phyloP scores from a whole-genome alignment of 208 protist species.

The Trypanosoma melophagium region DNA sequence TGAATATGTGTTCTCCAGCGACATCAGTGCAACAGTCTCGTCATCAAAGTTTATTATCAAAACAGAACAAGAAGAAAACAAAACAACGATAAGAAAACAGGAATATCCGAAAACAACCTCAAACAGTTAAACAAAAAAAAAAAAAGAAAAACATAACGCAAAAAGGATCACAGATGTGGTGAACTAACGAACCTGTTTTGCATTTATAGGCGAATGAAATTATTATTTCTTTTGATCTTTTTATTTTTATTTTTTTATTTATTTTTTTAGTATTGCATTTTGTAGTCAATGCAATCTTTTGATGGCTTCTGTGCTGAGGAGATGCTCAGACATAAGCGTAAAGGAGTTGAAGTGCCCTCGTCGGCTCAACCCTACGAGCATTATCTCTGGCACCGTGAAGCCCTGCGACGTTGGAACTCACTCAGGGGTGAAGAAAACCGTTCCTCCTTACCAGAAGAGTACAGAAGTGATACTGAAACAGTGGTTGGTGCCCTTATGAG shows the following conservation, averaged over 20 bases:
- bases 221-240: conserved; percentile 12
- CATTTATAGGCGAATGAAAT: no score
- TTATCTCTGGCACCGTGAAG: conserved; percentile 43
- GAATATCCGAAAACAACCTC: no score
- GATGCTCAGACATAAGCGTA: conserved; percentile 31
- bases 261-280: conserved; percentile 28
- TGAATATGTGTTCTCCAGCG: background rate
- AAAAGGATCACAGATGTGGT: no score
- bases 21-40: no score
- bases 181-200: no score
- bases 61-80: conserved; percentile 1
- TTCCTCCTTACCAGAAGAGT: background rate
- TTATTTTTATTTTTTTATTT: conserved; percentile 22
- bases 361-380: conserved; percentile 30
- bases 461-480: conserved; percentile 1
- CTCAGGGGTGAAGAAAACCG: background rate
- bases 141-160: background rate
- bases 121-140: background rate
- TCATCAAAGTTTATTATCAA: background rate
- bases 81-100: background rate
- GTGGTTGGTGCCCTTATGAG: conserved; percentile 10
- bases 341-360: conserved; percentile 32
- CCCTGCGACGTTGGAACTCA: conserved; percentile 21
- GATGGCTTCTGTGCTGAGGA: conserved; percentile 44
- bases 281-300: conserved; percentile 30